Percentiles rank a stretch among this genome's conserved stretches.
Conservation (phyloP, 306 rosid genomes). For the Fagus crenata region DNA sequence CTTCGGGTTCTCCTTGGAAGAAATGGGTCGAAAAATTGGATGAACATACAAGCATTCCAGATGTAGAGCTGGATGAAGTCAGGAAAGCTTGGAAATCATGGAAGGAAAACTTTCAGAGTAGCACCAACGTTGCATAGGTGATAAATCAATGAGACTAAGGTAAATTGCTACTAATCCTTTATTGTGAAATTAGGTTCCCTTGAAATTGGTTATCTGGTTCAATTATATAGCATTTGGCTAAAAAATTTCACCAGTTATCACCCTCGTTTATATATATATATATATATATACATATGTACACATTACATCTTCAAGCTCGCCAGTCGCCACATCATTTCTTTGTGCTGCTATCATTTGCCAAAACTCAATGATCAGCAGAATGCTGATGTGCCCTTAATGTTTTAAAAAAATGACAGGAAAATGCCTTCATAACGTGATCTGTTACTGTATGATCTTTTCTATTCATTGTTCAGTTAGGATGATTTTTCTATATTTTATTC, state of each 20-base stretch:
- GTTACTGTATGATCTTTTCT: too few relatives aligned
- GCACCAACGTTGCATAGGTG: constrained; percentile 28
- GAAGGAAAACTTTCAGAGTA: constrained; percentile 51
- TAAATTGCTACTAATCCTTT: constrained; percentile 1
- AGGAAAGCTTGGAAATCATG: constrained; percentile 73
- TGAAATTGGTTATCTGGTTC: constrained; percentile 13
- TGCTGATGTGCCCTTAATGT: too few relatives aligned
- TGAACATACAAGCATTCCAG: constrained; percentile 60
- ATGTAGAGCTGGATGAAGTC: constrained; percentile 59
- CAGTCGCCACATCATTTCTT: constrained; percentile 1
- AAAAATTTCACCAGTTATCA: background rate
- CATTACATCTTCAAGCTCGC: too few relatives aligned
- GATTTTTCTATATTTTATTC: too few relatives aligned
- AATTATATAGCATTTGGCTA: background rate
- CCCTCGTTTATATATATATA: background rate
- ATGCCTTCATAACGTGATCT: too few relatives aligned
- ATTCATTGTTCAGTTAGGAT: too few relatives aligned
- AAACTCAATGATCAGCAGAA: constrained; percentile 3
- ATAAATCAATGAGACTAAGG: constrained; percentile 23
- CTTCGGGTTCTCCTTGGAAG: constrained; percentile 70
- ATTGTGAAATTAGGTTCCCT: constrained; percentile 12
- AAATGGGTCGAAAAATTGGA: constrained; percentile 85
- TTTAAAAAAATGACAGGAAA: too few relatives aligned
- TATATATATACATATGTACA: too few relatives aligned
- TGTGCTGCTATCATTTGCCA: background rate